phyloP scores from a whole-genome alignment of 2,329 filamentous ascomycete species.

The Colletotrichum costaricense region DNA sequence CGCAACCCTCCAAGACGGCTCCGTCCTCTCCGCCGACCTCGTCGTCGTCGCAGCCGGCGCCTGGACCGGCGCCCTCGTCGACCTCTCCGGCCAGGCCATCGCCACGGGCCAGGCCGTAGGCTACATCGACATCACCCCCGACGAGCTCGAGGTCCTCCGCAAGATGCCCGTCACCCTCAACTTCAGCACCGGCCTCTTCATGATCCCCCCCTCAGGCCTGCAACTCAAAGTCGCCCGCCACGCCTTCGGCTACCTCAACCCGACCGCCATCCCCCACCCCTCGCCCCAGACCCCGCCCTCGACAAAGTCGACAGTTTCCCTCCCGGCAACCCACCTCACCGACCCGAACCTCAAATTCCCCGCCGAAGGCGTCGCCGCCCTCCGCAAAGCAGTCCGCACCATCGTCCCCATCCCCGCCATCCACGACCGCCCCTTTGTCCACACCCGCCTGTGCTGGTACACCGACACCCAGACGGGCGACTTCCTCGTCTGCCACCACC shows the following conservation, averaged over 20 bases:
- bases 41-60: constrained; percentile 87
- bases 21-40: constrained; percentile 71
- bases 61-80: constrained; percentile 83
- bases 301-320: constrained; percentile 43
- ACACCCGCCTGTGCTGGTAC: constrained; percentile 80
- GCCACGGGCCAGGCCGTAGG: constrained; percentile 86
- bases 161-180: constrained; percentile 80
- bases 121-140: constrained; percentile 79
- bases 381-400: constrained; percentile 69
- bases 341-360: constrained; percentile 63
- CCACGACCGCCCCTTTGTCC: constrained; percentile 68
- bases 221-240: constrained; percentile 79
- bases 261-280: constrained; percentile 48
- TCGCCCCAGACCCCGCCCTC: constrained; percentile 6
- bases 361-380: constrained; percentile 68
- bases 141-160: constrained; percentile 74
- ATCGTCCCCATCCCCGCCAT: constrained; percentile 69
- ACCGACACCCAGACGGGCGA: constrained; percentile 78
- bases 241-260: constrained; percentile 74
- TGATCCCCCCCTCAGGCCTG: constrained; percentile 73
- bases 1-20: constrained; percentile 63
- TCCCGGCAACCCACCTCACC: constrained; percentile 61
- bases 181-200: constrained; percentile 77
- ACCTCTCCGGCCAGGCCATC: constrained; percentile 79
- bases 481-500: constrained; percentile 78